A percentile compares a stretch with the other conserved stretches of the same genome.
Evolutionary conservation across 768 basidiomycete genomes (phyloP).

Genomic region (Leccinum barrowsii): DNA sequence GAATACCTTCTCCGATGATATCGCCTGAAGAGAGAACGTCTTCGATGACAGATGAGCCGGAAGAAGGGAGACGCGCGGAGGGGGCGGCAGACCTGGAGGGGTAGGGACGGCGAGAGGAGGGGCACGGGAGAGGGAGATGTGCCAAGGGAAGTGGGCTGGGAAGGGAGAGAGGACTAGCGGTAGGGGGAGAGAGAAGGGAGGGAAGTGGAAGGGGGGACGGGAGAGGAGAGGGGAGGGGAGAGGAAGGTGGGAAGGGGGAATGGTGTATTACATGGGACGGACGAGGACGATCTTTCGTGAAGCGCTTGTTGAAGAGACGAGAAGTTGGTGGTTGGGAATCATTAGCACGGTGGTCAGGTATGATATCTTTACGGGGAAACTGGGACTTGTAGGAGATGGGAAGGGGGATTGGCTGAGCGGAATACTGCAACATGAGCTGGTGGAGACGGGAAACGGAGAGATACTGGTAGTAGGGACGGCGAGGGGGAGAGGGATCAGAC

Average conservation of each 20-base stretch:
- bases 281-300: conserved; percentile 31
- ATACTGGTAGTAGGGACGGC: conserved; percentile 31
- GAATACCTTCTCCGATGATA: conserved; percentile 62
- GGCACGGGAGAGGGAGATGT: conserved; percentile 31
- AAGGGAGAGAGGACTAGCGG: conserved; percentile 33
- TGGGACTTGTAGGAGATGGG: conserved; percentile 31
- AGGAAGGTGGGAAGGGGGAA: conserved; percentile 14
- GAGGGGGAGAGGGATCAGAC: conserved; percentile 43
- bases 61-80: conserved; percentile 19
- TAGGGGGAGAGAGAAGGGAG: conserved; percentile 26
- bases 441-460: conserved; percentile 28
- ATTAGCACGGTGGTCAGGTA: conserved; percentile 27
- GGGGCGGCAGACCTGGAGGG: conserved; percentile 33
- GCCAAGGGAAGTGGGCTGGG: conserved; percentile 34
- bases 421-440: conserved; percentile 59
- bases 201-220: conserved; percentile 31
- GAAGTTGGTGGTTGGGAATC: conserved; percentile 20
- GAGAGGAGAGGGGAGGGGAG: conserved; percentile 22
- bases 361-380: conserved; percentile 31
- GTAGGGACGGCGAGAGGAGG: conserved; percentile 34
- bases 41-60: conserved; percentile 31
- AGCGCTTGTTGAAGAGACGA: conserved; percentile 34
- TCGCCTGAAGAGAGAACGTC: conserved; percentile 73
- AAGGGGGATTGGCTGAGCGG: conserved; percentile 33
- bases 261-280: conserved; percentile 7